Percentiles rank a stretch among this genome's conserved stretches.
Evolutionary conservation across 164 flowering plant genomes (phyloP).

Genomic region (Tetrastigma voinierianum): DNA sequence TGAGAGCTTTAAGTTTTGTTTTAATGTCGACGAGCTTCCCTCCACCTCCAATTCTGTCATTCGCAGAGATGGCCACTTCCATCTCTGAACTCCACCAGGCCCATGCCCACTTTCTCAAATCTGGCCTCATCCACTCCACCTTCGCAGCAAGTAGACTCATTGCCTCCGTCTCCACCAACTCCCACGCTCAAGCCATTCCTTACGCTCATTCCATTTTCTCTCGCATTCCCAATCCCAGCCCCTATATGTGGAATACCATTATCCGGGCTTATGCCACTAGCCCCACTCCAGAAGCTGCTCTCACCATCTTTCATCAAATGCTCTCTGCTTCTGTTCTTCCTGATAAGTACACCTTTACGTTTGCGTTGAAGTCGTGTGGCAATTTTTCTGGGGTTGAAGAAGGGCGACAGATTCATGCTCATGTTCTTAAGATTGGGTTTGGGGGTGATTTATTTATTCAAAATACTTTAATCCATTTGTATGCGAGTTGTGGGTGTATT

Average conservation of each 20-base stretch:
- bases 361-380: slow-evolving; percentile 37
- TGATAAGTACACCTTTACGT: slow-evolving; percentile 34
- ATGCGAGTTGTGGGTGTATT: slow-evolving; percentile 22
- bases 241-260: slow-evolving; percentile 29
- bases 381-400: slow-evolving; percentile 12
- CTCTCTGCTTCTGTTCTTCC: slow-evolving; percentile 21
- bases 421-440: slow-evolving; percentile 20
- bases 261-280: slow-evolving; percentile 42
- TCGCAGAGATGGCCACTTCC: slow-evolving; percentile 26
- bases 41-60: slow-evolving; percentile 19
- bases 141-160: slow-evolving; percentile 31
- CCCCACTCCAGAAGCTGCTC: slow-evolving; percentile 22
- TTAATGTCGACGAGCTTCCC: neutral
- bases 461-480: slow-evolving; percentile 31
- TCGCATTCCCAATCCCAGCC: slow-evolving; percentile 24
- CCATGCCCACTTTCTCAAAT: slow-evolving; percentile 32
- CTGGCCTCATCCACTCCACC: slow-evolving; percentile 25
- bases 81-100: slow-evolving; percentile 29
- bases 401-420: slow-evolving; percentile 40
- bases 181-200: slow-evolving; percentile 11
- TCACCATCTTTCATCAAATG: slow-evolving; percentile 28
- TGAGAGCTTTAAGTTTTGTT: no score
- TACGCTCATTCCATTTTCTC: slow-evolving; percentile 36
- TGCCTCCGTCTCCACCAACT: slow-evolving; percentile 9
- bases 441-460: slow-evolving; percentile 27